Evolutionary conservation across 2,329 filamentous ascomycete genomes (phyloP), one percentile per base, ranked within the genome.

Genomic region (Beauveria bassiana): DNA sequence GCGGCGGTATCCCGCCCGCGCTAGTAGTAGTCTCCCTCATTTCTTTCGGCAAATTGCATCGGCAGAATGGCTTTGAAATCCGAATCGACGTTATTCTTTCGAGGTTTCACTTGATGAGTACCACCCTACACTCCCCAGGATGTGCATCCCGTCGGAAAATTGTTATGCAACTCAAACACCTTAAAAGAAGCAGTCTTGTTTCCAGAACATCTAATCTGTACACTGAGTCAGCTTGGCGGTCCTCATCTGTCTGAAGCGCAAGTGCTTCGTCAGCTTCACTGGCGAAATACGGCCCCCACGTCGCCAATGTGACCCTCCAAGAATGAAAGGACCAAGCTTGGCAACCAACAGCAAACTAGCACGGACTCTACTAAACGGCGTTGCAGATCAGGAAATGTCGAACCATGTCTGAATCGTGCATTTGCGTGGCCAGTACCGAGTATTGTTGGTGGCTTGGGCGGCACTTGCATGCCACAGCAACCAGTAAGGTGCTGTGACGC

Each of bases 381-480:
- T 38, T 8, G 50, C 31, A 20, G 31, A 52, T 40, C 20, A 3
- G 50, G 2, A 43, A 24, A 20, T 18, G 24, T 18, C 24, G 40
- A 50, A 34, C 26, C 56, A 59, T 45, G 47, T 20, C 31, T 42
- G 46, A 59, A 8, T 22, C 20, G 26, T 53, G 31, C 5, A 42
- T 62, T 28, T 51, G 46, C 22, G 63, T 70, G 28, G 68, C 68
- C 58, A 63, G 67, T 31, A 63, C 67, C 14, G 69, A 63, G 68
- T 31, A 63, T 68, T 18, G 69, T 66, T 9, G 67, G 68, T 20
- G 69, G 68, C 4, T 45, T 68, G 12, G 64, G 64, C 3, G 66
- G 69, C 9, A 63, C 64, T 45, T 63, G 63, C 8, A 16, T 22
- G 22, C 22, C 22, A 22, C 22, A 22, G 22, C 22, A 22, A 22